These are phyloP conservation scores for Penicillium verhagenii DNA, from an alignment of 495 filamentous ascomycete genomes.

Conservation along the genomic window DNA sequence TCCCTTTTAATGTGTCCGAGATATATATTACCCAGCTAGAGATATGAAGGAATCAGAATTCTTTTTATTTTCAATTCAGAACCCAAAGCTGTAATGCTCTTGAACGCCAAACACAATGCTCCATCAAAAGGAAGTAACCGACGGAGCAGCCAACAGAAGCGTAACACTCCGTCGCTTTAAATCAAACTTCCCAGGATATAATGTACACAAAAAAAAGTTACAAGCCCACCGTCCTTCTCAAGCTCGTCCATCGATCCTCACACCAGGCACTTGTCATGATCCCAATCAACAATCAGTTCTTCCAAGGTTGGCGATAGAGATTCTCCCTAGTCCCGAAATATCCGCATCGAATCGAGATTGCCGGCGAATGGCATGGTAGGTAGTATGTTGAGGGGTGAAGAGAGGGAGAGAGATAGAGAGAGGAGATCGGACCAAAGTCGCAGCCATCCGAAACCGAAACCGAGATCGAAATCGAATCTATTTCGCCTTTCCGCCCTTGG, in stretches of 20 bases:
- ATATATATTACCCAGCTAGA: neutral
- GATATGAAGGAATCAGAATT: constrained; percentile 7
- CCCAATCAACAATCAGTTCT: neutral
- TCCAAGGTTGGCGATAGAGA: too few species aligned
- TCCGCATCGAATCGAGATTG: neutral
- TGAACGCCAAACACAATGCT: constrained; percentile 32
- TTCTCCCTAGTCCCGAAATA: neutral
- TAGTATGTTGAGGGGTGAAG: too few species aligned
- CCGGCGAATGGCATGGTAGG: neutral
- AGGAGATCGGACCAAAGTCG: neutral
- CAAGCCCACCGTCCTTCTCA: neutral
- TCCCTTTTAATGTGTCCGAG: neutral
- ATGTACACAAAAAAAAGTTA: constrained; percentile 2
- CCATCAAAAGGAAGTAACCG: constrained; percentile 22
- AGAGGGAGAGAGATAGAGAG: too few species aligned
- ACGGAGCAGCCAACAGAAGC: neutral
- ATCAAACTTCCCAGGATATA: constrained; percentile 1
- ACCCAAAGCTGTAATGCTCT: constrained; percentile 26
- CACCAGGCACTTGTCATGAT: neutral
- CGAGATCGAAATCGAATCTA: constrained; percentile 13
- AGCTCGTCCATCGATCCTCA: too few species aligned
- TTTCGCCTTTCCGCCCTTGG: constrained; percentile 56
- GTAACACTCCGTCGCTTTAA: neutral
- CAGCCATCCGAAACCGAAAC: neutral
- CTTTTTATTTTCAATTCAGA: constrained; percentile 27